Evolutionary conservation across 1,284 basidiomycete species (phyloP), one percentile per base, ranked within the genome.

Genomic region (Rugosomyces carneus): DNA sequence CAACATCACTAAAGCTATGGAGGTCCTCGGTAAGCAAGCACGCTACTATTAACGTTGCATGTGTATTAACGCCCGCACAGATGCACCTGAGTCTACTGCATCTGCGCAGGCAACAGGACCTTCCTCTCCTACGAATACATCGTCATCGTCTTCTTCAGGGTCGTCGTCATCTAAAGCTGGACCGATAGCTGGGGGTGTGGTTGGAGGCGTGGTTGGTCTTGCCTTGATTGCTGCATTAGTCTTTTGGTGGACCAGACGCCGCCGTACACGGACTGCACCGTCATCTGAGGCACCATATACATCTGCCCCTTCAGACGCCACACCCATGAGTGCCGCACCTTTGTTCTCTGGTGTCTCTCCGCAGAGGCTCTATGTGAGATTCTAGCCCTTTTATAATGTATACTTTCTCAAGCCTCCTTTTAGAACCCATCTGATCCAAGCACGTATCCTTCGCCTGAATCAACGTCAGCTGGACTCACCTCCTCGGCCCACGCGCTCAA

Each of bases 361-460:
- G 16, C 63, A 60, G 1, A 66, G 58, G 43, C 55, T 68, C 36
- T 71, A 71, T 49, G 70, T 72, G 50, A 59, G 67, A 42, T 50
- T n/a, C n/a, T 13, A 26, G 16, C 39, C 32, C 40, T 40, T 37
- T 40, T 20, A 44, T 40, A 44, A 11, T 38, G 27, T 29, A 21
- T 29, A 21, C 29, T 48, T 6, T 53, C 35, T 50, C 19, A 13
- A 26, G 20, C 34, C 42, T 54, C 6, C 15, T 32, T 42, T 15
- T 42, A 73, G 71, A 59, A 71, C 47, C 70, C 70, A 37, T 63
- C 67, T 40, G 69, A 72, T 55, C 71, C 71, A 8, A 66, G 61
- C 35, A 73, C 71, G 11, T 72, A 63, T 56, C 71, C 71, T 39
- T 47, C 21, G 21, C 21, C 21, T 62, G 11, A 50, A 13, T 34